Percentiles rank a stretch among this genome's conserved stretches.
These are phyloP conservation scores for Ascochyta pisi DNA, from an alignment of 2,329 filamentous ascomycete genomes.

Conservation along the genomic window DNA sequence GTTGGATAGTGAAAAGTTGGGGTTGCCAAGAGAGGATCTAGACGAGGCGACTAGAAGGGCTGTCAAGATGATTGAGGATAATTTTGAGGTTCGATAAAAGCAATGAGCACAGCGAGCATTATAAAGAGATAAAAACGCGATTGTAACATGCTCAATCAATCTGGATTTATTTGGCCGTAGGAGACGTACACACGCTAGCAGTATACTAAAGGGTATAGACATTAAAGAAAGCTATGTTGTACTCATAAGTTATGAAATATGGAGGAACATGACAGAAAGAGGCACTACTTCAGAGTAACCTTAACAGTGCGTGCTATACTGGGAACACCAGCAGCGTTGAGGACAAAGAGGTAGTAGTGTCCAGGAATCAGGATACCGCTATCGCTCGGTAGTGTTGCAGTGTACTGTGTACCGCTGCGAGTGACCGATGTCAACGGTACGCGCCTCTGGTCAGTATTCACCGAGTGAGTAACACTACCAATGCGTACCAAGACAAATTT, in stretches of 20 bases:
- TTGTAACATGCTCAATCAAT: too few relatives aligned
- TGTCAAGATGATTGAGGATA: conserved; percentile 53
- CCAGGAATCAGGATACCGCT: conserved; percentile 33
- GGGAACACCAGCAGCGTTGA: conserved; percentile 29
- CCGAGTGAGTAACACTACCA: conserved; percentile 38
- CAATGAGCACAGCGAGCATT: not conserved
- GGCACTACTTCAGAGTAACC: conserved; percentile 14
- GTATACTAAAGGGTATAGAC: not conserved
- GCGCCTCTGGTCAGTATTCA: conserved; percentile 39
- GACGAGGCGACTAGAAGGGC: conserved; percentile 64
- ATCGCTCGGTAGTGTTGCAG: conserved; percentile 29
- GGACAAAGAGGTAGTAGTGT: conserved; percentile 34
- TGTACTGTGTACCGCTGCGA: conserved; percentile 12
- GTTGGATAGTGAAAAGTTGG: conserved; percentile 61
- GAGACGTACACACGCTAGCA: too few relatives aligned
- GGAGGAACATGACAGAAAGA: not conserved
- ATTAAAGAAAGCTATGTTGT: not conserved
- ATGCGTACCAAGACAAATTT: conserved; percentile 32
- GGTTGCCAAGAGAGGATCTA: conserved; percentile 64
- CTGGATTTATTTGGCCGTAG: too few relatives aligned
- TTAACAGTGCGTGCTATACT: conserved; percentile 32
- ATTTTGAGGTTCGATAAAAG: not conserved
- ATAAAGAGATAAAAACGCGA: too few relatives aligned
- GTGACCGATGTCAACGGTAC: conserved; percentile 26
- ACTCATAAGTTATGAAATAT: not conserved